Conservation (phyloP, 2,329 filamentous ascomycete species). For the Phyllosticta citribraziliensis region DNA sequence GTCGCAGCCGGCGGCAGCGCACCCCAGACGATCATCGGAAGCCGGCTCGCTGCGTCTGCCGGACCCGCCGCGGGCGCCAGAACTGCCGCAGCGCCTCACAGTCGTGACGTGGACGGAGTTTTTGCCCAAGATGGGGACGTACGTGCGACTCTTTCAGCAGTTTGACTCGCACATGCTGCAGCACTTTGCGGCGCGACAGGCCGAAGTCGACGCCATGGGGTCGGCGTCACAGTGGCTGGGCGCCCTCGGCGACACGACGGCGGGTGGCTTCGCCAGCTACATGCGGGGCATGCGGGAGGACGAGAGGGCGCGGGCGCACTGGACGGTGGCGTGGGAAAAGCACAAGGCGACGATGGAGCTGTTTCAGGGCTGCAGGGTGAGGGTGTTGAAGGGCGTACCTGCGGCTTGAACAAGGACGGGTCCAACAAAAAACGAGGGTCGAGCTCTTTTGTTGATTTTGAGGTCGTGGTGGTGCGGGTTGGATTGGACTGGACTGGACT, state of each 20-base stretch:
- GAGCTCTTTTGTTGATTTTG: neutral
- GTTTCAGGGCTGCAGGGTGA: slow-evolving; percentile 42
- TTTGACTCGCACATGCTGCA: slow-evolving; percentile 47
- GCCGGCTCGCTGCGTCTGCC: slow-evolving; percentile 39
- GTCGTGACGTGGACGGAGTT: slow-evolving; percentile 42
- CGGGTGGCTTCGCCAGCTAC: slow-evolving; percentile 49
- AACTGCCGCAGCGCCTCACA: slow-evolving; percentile 33
- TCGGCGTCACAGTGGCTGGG: slow-evolving; percentile 37
- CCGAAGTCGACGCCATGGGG: slow-evolving; percentile 34
- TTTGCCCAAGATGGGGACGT: slow-evolving; percentile 42
- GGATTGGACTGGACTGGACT: neutral
- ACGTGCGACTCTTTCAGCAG: slow-evolving; percentile 46
- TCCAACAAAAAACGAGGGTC: neutral
- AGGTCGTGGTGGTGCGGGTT: neutral
- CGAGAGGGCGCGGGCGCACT: slow-evolving; percentile 50
- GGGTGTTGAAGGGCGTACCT: slow-evolving; percentile 20
- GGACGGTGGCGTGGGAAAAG: slow-evolving; percentile 49
- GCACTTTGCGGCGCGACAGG: slow-evolving; percentile 46
- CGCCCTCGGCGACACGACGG: slow-evolving; percentile 38
- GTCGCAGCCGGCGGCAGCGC: slow-evolving; percentile 40
- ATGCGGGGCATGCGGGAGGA: slow-evolving; percentile 54
- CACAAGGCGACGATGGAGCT: slow-evolving; percentile 51
- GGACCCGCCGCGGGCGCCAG: slow-evolving; percentile 42
- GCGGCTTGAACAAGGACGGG: neutral
- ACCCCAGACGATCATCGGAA: slow-evolving; percentile 31